Conservation (phyloP, 768 basidiomycete genomes). For the Lactarius evosmus region DNA sequence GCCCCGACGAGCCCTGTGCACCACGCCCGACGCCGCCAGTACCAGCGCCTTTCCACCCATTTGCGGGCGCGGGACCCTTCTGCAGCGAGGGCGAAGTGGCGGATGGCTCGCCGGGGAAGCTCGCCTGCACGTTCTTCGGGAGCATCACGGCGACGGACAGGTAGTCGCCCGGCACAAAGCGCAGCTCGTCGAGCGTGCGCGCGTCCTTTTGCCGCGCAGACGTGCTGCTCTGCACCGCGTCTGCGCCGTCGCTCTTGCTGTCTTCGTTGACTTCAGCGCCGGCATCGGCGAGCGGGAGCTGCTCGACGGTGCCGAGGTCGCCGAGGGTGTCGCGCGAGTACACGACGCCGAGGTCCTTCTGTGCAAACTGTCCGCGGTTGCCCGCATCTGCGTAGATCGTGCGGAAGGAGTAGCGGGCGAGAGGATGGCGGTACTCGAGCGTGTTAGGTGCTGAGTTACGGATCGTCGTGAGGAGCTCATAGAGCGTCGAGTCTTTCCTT, state of each 20-base stretch:
- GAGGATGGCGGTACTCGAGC: constrained; percentile 74
- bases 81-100: constrained; percentile 32
- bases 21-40: constrained; percentile 37
- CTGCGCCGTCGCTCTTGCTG: not conserved
- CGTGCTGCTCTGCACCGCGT: constrained; percentile 19
- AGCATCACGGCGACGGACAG: constrained; percentile 71
- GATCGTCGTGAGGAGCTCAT: constrained; percentile 74
- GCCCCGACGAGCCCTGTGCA: constrained; percentile 47
- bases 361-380: constrained; percentile 65
- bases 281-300: constrained; percentile 51
- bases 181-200: constrained; percentile 72
- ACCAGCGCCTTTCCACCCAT: constrained; percentile 35
- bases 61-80: constrained; percentile 43
- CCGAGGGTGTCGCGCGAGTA: constrained; percentile 84
- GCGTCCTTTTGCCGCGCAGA: constrained; percentile 42
- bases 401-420: constrained; percentile 78
- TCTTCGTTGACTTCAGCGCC: constrained; percentile 30
- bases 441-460: constrained; percentile 66
- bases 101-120: constrained; percentile 41
- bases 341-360: constrained; percentile 78
- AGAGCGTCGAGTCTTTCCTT: constrained; percentile 82
- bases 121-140: constrained; percentile 54
- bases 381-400: constrained; percentile 74
- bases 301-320: constrained; percentile 63
- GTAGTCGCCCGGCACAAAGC: constrained; percentile 80